Evolutionary conservation across 768 basidiomycete genomes (phyloP).

Genomic region (Tricholoma furcatifolium): DNA sequence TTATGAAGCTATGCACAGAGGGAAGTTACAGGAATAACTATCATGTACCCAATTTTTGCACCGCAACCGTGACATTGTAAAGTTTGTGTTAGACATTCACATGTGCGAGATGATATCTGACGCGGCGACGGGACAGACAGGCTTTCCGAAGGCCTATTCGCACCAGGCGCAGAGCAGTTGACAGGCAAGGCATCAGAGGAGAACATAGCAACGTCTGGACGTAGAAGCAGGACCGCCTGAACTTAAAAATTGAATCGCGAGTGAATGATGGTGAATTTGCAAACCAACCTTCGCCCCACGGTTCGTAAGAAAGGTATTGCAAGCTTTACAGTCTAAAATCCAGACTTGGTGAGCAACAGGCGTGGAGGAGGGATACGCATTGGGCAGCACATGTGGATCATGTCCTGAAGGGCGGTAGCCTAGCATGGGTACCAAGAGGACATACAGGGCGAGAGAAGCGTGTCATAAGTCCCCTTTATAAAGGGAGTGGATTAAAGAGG

Average conservation of each 20-base stretch:
- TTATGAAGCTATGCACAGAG: background rate
- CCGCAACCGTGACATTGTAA: constrained; percentile 83
- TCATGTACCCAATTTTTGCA: constrained; percentile 73
- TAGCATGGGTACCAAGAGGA: constrained; percentile 22
- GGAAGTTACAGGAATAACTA: constrained; percentile 56
- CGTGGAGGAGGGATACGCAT: constrained; percentile 43
- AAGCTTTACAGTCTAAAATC: constrained; percentile 76
- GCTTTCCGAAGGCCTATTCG: constrained; percentile 39
- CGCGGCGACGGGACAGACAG: constrained; percentile 34
- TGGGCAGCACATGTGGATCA: constrained; percentile 33
- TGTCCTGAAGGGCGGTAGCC: constrained; percentile 32
- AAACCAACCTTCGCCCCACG: constrained; percentile 75
- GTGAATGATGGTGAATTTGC: background rate
- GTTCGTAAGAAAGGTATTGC: constrained; percentile 75
- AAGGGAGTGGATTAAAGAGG: constrained; percentile 24
- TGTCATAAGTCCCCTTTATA: constrained; percentile 16
- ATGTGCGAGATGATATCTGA: constrained; percentile 50
- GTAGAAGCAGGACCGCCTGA: constrained; percentile 80
- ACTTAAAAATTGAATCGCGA: constrained; percentile 6
- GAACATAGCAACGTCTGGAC: constrained; percentile 78
- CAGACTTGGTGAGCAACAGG: constrained; percentile 71
- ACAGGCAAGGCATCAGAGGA: constrained; percentile 79
- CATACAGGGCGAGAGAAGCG: constrained; percentile 10
- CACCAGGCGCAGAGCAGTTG: constrained; percentile 73
- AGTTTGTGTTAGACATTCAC: constrained; percentile 83